A percentile compares a stretch with the other conserved stretches of the same genome.
Evolutionary conservation across 2,329 filamentous ascomycete species (phyloP).

Genomic region (Fusarium chuoi): DNA sequence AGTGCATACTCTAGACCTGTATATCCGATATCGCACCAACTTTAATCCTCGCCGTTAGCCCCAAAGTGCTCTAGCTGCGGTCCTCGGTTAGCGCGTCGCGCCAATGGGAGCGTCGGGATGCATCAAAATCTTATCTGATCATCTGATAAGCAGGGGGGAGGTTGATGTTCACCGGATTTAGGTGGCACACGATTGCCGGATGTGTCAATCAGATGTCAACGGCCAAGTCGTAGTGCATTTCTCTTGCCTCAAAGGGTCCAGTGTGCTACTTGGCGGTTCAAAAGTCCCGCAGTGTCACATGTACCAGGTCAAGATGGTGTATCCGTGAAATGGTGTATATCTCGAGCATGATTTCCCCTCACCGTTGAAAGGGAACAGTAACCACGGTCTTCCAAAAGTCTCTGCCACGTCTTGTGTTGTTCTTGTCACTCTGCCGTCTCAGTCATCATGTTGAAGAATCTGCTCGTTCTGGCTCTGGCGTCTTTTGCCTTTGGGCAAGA

Average conservation of each 20-base stretch:
- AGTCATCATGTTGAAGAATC: slow-evolving; percentile 16
- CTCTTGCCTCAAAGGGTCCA: background rate
- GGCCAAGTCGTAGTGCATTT: background rate
- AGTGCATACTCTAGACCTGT: background rate
- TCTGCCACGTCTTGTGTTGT: background rate
- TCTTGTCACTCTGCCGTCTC: background rate
- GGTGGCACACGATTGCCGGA: background rate
- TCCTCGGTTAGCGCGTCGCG: background rate
- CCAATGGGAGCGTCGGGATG: slow-evolving; percentile 20
- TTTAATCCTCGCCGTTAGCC: background rate
- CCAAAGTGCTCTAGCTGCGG: background rate
- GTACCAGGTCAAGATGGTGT: background rate
- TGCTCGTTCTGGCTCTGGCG: slow-evolving; percentile 21
- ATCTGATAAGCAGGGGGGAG: slow-evolving; percentile 37
- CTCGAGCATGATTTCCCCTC: slow-evolving; percentile 11
- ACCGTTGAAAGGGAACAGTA: background rate
- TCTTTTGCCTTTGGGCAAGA: slow-evolving; percentile 16
- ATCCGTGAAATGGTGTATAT: slow-evolving; percentile 19
- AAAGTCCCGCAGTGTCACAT: slow-evolving; percentile 15
- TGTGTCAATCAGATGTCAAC: slow-evolving; percentile 1
- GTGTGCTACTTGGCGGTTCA: slow-evolving; percentile 11
- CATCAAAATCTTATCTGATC: slow-evolving; percentile 43
- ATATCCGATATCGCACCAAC: slow-evolving; percentile 23
- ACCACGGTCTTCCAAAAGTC: background rate
- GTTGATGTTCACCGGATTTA: background rate